Evolutionary conservation across 2,329 filamentous ascomycete species (phyloP), one percentile per base, ranked within the genome.

Genomic region (Sporothrix schenckii): DNA sequence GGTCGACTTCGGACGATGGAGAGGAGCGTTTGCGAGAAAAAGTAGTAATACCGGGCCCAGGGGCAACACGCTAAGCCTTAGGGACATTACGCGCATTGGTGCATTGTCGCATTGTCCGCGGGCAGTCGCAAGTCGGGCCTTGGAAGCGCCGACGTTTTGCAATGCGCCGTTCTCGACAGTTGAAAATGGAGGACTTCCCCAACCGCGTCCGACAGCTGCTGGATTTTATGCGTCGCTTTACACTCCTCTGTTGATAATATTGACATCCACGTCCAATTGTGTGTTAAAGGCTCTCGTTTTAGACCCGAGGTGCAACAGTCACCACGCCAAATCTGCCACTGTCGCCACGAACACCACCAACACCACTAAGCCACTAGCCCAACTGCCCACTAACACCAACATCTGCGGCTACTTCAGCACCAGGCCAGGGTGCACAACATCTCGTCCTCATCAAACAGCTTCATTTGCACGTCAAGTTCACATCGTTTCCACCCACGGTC

Each of bases 131-230:
- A 41, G 56, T 61, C 56, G 56, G 56, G 16, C 14, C 27, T 44
- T 61, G 10, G 1, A 24, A 9, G 41, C 11, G 34, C 56, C 56
- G 56, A 61, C 56, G 21, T n/a, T 53, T 3, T 53, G n/a, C 10
- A 7, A 2, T 39, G 30, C 54, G 30, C 16, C 54, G 39, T 9
- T 10, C n/a, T 19, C 1, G 19, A 6, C 56, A 14, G 56, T 60
- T 41, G 56, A 61, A 61, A 61, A 61, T 39, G 56, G 56, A 61
- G 56, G 56, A 61, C 56, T 44, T 61, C 56, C 54, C 56, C 56
- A 61, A 61, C 34, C 56, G 56, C 56, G 56, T 61, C 56, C 56
- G 56, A 21, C 19, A 61, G 56, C 34, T 61, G 21, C 24, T 16
- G 10, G 10, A 34, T 6, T 61, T 60, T 9, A 61, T 58, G 54